Evolutionary conservation across 139 green algal species (phyloP), one percentile per base, ranked within the genome.

Genomic region (Chlamydomonas incerta): DNA sequence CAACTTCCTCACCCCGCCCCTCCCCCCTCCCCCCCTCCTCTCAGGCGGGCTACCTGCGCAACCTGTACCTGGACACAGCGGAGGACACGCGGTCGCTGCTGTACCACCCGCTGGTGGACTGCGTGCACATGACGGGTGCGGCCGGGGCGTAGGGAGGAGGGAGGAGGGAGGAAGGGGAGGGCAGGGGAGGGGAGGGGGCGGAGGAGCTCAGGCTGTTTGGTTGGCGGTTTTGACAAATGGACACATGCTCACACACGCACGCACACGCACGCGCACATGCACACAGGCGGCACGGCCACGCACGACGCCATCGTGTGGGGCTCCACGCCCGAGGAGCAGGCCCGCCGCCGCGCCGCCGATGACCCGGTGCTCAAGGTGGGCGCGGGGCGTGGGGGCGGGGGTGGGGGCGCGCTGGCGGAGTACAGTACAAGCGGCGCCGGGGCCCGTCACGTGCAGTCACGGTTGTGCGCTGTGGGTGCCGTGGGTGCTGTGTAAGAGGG

Each of bases 281-380:
- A 29, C 75, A 0, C 74, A 88, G 87, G 88, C 46, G 84, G 83
- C 66, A 84, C 66, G 35, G 84, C 73, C 72, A 91, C 88, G 18
- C 84, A 89, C 47, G 83, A 91, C 75, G 83, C 79, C 55, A 87
- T 91, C 50, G 88, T 91, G 52, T 91, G 88, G 88, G 88, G 88
- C 46, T 4, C 26, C 67, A 46, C 58, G 3, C n/a, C 47, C 13
- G 90, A 88, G 65, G 90, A 93, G 85, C 87, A 87, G 76, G 52
- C 47, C 28, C 74, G 87, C 13, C 81, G 90, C 35, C 87, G 82
- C 6, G 72, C 73, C 11, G 81, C 70, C 41, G 83, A 90, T 33
- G 90, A 93, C 85, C 90, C 90, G 0, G 2, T 87, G 74, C 90
- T 92, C 52, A 91, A 91, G 86, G 88, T 92, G 50, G 8, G 57